Evolutionary conservation across 768 basidiomycete genomes (phyloP).

Genomic region (Suillus luteus): DNA sequence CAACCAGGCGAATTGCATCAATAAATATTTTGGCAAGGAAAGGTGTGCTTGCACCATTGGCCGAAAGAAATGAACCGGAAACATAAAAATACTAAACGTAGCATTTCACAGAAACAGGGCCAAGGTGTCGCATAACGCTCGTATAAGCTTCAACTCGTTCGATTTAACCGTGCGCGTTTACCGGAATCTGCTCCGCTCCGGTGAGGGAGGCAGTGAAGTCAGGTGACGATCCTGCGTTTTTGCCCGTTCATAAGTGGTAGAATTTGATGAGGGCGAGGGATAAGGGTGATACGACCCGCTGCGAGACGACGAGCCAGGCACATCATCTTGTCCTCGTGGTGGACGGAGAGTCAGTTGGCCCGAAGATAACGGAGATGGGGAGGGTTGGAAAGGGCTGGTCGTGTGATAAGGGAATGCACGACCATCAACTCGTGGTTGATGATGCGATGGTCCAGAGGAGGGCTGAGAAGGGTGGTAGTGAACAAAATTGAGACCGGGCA

Average conservation of each 20-base stretch:
- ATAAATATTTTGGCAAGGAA: constrained; percentile 20
- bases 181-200: constrained; percentile 33
- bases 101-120: constrained; percentile 8
- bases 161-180: constrained; percentile 25
- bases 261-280: constrained; percentile 41
- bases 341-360: constrained; percentile 34
- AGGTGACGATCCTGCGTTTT: constrained; percentile 53
- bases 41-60: constrained; percentile 10
- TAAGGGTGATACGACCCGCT: constrained; percentile 32
- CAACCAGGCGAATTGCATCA: constrained; percentile 16
- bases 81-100: constrained; percentile 8
- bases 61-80: constrained; percentile 5
- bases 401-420: constrained; percentile 29
- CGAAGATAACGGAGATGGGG: constrained; percentile 44
- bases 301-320: constrained; percentile 41
- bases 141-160: not conserved
- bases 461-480: constrained; percentile 52
- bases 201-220: constrained; percentile 35
- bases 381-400: constrained; percentile 35
- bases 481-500: constrained; percentile 54
- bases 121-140: constrained; percentile 10
- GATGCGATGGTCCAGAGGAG: constrained; percentile 36
- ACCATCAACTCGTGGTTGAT: constrained; percentile 30
- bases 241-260: constrained; percentile 57
- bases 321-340: constrained; percentile 39